A percentile compares a stretch with the other conserved stretches of the same genome.
phyloP scores from a whole-genome alignment of 2,329 filamentous ascomycete genomes.

The Albifimbria verrucaria region DNA sequence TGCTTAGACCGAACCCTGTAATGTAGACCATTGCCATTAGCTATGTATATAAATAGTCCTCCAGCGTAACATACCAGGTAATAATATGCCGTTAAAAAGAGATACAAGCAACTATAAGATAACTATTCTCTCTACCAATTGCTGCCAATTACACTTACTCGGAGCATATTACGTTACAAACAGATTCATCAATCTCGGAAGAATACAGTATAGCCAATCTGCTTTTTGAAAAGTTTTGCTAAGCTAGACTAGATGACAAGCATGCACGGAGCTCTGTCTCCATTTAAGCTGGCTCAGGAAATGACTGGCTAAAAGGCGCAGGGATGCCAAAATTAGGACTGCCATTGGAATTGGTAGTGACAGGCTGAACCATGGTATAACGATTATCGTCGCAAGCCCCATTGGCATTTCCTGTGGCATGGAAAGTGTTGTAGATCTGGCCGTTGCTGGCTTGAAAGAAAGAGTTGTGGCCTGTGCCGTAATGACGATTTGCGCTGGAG shows the following conservation, averaged over 20 bases:
- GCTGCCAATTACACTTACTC: no score
- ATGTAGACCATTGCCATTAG: no score
- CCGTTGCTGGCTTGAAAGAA: constrained; percentile 52
- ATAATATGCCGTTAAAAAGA: no score
- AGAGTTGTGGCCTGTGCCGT: constrained; percentile 52
- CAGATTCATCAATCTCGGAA: background rate
- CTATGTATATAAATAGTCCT: no score
- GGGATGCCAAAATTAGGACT: constrained; percentile 44
- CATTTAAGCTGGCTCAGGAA: constrained; percentile 5
- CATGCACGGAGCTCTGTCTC: background rate
- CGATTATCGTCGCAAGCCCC: constrained; percentile 49
- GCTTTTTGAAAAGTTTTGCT: background rate
- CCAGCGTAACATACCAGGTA: no score
- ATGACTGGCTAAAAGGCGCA: background rate
- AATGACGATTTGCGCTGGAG: constrained; percentile 50
- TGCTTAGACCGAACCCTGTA: no score
- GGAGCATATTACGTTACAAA: no score
- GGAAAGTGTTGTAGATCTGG: constrained; percentile 53
- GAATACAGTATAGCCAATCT: background rate
- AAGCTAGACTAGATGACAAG: background rate
- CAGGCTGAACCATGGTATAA: constrained; percentile 48
- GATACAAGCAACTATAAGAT: no score
- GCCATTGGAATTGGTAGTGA: constrained; percentile 45
- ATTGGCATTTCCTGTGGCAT: constrained; percentile 43
- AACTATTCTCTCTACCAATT: no score